Base-by-base conservation (phyloP, 805 yeast genomes). In the Wickerhamomyces bisporus region DNA sequence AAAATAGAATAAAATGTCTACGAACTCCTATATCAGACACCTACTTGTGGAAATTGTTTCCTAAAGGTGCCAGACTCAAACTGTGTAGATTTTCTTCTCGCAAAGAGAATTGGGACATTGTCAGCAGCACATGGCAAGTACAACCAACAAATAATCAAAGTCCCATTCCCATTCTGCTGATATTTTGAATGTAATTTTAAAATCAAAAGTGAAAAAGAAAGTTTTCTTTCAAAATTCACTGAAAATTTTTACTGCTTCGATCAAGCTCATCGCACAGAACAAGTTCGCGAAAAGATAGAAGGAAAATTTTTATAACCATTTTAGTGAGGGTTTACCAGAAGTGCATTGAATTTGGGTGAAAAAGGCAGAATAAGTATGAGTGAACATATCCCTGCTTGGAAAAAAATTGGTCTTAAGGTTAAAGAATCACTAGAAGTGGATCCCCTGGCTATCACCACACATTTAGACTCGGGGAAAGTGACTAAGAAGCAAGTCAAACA, bases 321-420 rank as follows among this genome's bases (percentile, higher is more conserved):
- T 23, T 23, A 9, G 25, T n/a, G n/a, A n/a, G n/a, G n/a, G n/a
- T n/a, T n/a, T n/a, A n/a, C n/a, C n/a, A n/a, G n/a, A n/a, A n/a
- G n/a, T n/a, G n/a, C n/a, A n/a, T n/a, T n/a, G n/a, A n/a, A n/a
- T n/a, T n/a, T n/a, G 30, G 30, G 30, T 17, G 17, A 16, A 18
- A 21, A 29, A 15, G n/a, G 17, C 25, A 9, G 25, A 11, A 8
- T 23, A 23, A 23, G 11, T 23, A 55, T 53, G 58, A 31, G 45
- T 11, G 52, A 47, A 26, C 54, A 51, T 47, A 60, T 75, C n/a
- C 94, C 95, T 27, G 94, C 94, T 1, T 85, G 95, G 95, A 85
- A 85, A 57, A 70, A 78, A 50, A 67, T 81, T 7, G 95, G 95
- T 21, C 70, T 86, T 30, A 66, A 77, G 50, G 78, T 81, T 38